phyloP scores from a whole-genome alignment of 1,284 basidiomycete species.

The Ustilago tritici region DNA sequence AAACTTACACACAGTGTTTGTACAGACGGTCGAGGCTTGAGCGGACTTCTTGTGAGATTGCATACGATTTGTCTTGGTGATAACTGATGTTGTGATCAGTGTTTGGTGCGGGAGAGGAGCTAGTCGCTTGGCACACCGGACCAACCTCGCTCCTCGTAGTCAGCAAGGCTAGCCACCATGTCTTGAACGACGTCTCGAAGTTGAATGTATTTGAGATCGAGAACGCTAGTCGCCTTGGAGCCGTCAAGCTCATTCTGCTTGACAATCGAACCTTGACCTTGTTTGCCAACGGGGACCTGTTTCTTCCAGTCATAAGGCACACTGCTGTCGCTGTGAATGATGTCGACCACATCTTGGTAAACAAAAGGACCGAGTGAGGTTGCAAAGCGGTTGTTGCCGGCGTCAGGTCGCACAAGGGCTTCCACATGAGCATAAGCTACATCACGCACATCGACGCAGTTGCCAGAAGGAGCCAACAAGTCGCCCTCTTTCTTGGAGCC shows the following conservation, averaged over 20 bases:
- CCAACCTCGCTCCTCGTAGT: constrained; percentile 60
- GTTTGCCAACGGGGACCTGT: constrained; percentile 54
- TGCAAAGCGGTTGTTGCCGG: constrained; percentile 75
- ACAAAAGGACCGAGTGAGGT: constrained; percentile 54
- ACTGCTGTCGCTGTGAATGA: constrained; percentile 51
- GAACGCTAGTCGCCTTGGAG: constrained; percentile 71
- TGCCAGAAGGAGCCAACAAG: constrained; percentile 63
- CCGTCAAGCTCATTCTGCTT: constrained; percentile 61
- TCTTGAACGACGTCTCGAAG: constrained; percentile 70
- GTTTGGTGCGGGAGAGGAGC: constrained; percentile 41
- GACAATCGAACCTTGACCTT: constrained; percentile 41
- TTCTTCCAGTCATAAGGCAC: constrained; percentile 58
- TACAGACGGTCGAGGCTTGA: too few relatives aligned
- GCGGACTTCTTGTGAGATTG: too few relatives aligned
- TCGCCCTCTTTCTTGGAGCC: constrained; percentile 70
- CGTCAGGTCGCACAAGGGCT: constrained; percentile 74
- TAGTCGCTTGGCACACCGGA: constrained; percentile 44
- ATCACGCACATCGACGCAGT: constrained; percentile 77
- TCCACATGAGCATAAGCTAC: constrained; percentile 75
- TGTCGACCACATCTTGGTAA: constrained; percentile 54
- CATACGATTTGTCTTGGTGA: too few relatives aligned
- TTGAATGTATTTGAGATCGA: constrained; percentile 73
- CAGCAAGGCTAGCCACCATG: constrained; percentile 47
- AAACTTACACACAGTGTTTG: too few relatives aligned
- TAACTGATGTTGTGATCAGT: background rate